Percentiles rank a stretch among this genome's conserved stretches.
Evolutionary conservation across 169 alveolate genomes (phyloP).

Genomic region (Perkinsus olseni): DNA sequence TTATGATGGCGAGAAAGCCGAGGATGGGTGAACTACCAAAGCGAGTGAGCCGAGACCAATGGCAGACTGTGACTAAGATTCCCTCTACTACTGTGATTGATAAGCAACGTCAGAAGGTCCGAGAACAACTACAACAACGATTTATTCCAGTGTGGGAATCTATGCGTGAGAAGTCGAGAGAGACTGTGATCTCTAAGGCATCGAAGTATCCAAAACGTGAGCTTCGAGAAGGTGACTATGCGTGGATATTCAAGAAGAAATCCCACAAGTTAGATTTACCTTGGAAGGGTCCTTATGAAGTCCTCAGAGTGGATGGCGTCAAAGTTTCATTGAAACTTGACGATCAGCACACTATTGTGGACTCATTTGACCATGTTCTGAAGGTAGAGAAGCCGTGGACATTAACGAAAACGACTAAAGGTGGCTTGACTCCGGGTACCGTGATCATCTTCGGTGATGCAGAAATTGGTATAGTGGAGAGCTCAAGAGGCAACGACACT

Average conservation of each 20-base stretch:
- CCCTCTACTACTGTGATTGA: background rate
- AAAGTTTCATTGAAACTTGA: background rate
- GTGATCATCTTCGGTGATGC: background rate
- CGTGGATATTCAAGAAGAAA: background rate
- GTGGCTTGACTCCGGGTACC: background rate
- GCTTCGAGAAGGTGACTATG: background rate
- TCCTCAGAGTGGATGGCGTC: background rate
- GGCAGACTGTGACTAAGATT: background rate
- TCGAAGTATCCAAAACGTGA: background rate
- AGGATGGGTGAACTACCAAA: background rate
- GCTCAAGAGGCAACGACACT: background rate
- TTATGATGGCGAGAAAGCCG: background rate
- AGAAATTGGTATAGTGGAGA: background rate
- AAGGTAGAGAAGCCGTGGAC: background rate
- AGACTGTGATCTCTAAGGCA: background rate
- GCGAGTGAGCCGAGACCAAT: background rate
- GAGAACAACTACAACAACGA: background rate
- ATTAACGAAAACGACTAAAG: background rate
- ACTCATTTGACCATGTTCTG: background rate
- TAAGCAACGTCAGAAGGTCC: background rate
- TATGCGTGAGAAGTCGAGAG: background rate
- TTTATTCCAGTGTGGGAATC: background rate
- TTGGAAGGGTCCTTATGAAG: background rate
- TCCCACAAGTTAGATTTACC: background rate
- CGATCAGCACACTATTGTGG: background rate